Base-by-base conservation (phyloP, 192 early-diverging fungal species). In the Pilaira anomala region DNA sequence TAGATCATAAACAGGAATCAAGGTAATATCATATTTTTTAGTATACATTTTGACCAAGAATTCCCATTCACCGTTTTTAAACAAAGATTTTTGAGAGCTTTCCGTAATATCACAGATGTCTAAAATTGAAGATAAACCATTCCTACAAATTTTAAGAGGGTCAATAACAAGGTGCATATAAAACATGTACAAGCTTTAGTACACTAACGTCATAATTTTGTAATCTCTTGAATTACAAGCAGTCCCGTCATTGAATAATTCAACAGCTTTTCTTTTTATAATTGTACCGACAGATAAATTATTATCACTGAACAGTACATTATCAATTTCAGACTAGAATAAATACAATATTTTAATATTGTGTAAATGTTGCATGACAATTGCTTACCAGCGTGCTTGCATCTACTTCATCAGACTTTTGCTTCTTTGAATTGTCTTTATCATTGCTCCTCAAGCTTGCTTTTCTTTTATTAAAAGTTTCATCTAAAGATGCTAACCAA, bases 21-120 rank as follows among this genome's bases (percentile, higher is more conserved):
- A 50, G 7, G 51, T 53, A 53, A 53, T 53, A 53, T 53, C 25
- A 53, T 30, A 53, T 53, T 53, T 53, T 30, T 9, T 53, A 53
- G 25, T 48, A 48, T 48, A 48, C 46, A 48, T 48, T 48, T 48
- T 21, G 46, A 48, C 18, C 5, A 48, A 19, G 2, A 6, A 21
- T 48, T 48, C 11, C 46, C 46, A 48, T 21, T 48, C 46, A 19
- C 18, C 18, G 46, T 48, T 3, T 45, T 45, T 45, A 7, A 33
- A 33, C 30, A 33, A 33, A 33, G 3, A 33, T 33, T 33, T 33
- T 33, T 33, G 30, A 33, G 30, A 33, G 30, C 30, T 33, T 33
- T 33, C 30, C 3, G 30, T 33, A 33, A 33, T 33, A 33, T 33
- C 30, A 33, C 30, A 33, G 30, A 44, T 44, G 12, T 44, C 12